Conservation (phyloP, 2,329 filamentous ascomycete genomes). For the Botryotinia narcissicola region DNA sequence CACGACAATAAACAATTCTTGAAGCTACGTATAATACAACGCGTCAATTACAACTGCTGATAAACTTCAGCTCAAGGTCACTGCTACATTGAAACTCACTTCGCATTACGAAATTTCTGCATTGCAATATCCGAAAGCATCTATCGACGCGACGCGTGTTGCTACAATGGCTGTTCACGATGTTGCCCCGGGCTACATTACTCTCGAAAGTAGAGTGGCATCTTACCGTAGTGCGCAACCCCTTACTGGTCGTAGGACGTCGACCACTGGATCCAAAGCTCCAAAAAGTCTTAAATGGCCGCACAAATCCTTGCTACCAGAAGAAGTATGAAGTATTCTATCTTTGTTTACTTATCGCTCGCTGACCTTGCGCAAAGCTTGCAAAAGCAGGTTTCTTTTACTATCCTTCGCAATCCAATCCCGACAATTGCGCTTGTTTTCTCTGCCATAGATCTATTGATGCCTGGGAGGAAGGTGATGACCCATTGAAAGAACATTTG, state of each 20-base stretch:
- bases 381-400: conserved; percentile 92
- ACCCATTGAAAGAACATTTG: conserved; percentile 80
- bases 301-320: conserved; percentile 63
- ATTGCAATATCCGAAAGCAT: neutral
- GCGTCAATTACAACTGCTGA: neutral
- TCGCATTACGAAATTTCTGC: too few species aligned
- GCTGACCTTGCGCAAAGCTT: conserved; percentile 55
- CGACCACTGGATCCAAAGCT: conserved; percentile 58
- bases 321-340: conserved; percentile 52
- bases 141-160: conserved; percentile 13
- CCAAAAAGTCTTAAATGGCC: conserved; percentile 71
- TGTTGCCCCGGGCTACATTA: conserved; percentile 51
- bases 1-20: conserved; percentile 1
- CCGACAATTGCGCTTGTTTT: conserved; percentile 90
- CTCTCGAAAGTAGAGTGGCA: conserved; percentile 72
- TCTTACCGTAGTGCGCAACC: conserved; percentile 71
- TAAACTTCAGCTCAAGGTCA: neutral
- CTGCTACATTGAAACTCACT: neutral
- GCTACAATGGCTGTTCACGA: conserved; percentile 32
- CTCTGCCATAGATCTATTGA: conserved; percentile 80
- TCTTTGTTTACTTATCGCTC: neutral
- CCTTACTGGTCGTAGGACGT: conserved; percentile 66
- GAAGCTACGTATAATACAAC: conserved; percentile 1
- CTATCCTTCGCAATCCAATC: conserved; percentile 68
- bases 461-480: conserved; percentile 87